Conservation (phyloP, 371 early-diverging fungal species). For the Quaeritorhiza haematococci region DNA sequence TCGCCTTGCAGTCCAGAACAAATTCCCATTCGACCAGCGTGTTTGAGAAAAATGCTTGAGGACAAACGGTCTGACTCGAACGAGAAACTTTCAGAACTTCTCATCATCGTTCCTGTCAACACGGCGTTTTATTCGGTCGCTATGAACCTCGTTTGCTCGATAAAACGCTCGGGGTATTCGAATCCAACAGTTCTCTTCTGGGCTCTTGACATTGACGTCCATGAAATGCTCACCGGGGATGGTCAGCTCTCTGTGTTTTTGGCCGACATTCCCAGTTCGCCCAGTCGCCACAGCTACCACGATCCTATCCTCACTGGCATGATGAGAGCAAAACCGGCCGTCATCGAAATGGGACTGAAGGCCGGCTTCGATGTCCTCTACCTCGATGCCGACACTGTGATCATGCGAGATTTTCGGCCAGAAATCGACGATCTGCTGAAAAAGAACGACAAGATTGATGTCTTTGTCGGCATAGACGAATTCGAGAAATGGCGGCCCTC, state of each 20-base stretch:
- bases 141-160: constrained; percentile 7
- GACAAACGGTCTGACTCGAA: no score
- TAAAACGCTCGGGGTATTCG: not conserved
- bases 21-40: no score
- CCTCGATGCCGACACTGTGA: constrained; percentile 16
- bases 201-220: constrained; percentile 8
- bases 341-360: constrained; percentile 7
- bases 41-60: no score
- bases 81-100: no score
- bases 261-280: no score
- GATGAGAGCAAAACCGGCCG: constrained; percentile 13
- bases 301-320: not conserved
- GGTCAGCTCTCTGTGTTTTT: constrained; percentile 6
- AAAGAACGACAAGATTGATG: constrained; percentile 3
- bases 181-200: constrained; percentile 13
- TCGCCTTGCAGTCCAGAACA: no score
- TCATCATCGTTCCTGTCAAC: constrained; percentile 14
- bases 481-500: not conserved
- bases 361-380: constrained; percentile 11
- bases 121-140: not conserved
- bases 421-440: not conserved
- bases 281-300: constrained; percentile 1
- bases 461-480: constrained; percentile 8
- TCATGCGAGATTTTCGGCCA: constrained; percentile 11
- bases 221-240: constrained; percentile 3